Evolutionary conservation across 2,329 filamentous ascomycete species (phyloP).

Genomic region (Helotiales sp.): DNA sequence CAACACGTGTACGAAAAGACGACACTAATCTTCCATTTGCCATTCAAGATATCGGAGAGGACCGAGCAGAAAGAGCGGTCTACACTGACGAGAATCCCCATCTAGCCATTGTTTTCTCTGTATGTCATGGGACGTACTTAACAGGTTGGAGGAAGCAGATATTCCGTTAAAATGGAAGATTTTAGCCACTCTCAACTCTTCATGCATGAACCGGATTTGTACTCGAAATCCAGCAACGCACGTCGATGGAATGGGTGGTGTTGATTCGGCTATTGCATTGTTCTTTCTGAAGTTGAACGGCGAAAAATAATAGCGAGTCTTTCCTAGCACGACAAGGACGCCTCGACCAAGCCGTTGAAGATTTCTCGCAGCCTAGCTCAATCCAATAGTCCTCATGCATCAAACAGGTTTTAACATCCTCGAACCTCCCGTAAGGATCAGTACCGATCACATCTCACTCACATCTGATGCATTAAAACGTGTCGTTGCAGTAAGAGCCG

Average conservation of each 20-base stretch:
- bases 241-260: too few relatives aligned
- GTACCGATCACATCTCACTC: neutral
- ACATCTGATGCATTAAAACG: neutral
- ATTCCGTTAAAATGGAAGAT: neutral
- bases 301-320: too few relatives aligned
- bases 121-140: neutral
- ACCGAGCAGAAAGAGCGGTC: neutral
- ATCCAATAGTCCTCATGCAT: too few relatives aligned
- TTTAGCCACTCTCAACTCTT: neutral
- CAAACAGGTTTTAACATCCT: neutral
- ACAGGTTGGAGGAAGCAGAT: neutral
- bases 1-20: neutral
- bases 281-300: too few relatives aligned
- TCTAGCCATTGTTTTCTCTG: neutral
- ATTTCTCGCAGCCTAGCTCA: too few relatives aligned
- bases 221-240: too few relatives aligned
- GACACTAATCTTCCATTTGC: neutral
- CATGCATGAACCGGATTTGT: too few relatives aligned
- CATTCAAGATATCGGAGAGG: neutral
- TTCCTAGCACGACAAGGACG: too few relatives aligned
- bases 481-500: neutral
- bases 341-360: too few relatives aligned
- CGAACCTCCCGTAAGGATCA: neutral
- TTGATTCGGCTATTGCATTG: too few relatives aligned
- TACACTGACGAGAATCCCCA: neutral